These are phyloP conservation scores for Lycium ferocissimum DNA, from an alignment of 257 asterid genomes.

Conservation along the genomic window DNA sequence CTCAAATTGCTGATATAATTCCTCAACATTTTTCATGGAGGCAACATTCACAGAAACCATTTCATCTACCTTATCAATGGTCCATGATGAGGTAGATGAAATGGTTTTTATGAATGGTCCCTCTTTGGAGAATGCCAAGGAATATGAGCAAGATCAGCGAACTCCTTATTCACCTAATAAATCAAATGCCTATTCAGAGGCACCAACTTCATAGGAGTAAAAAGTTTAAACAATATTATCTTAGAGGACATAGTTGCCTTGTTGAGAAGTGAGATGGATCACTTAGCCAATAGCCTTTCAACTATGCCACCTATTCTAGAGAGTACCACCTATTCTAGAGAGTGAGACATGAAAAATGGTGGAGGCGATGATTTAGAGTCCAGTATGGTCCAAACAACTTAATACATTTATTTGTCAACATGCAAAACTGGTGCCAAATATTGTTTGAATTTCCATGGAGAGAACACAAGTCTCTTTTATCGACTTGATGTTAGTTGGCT, in stretches of 20 bases:
- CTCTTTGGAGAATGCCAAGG: neutral
- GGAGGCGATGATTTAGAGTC: neutral
- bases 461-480: slow-evolving; percentile 9
- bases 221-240: neutral
- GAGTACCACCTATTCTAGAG: neutral
- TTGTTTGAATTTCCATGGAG: neutral
- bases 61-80: neutral
- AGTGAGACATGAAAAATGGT: neutral
- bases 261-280: slow-evolving; percentile 1
- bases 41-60: neutral
- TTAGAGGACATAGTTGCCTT: neutral
- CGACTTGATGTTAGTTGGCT: neutral
- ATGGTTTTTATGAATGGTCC: neutral
- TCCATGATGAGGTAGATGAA: neutral
- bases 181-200: neutral
- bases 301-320: neutral
- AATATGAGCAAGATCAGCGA: neutral
- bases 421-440: neutral
- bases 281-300: neutral
- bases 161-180: neutral
- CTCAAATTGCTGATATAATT: neutral
- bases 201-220: neutral
- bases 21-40: neutral
- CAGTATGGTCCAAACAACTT: neutral
- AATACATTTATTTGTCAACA: neutral